Evolutionary conservation across 306 rosid genomes (phyloP), one percentile per base, ranked within the genome.

Genomic region (Cercis canadensis): DNA sequence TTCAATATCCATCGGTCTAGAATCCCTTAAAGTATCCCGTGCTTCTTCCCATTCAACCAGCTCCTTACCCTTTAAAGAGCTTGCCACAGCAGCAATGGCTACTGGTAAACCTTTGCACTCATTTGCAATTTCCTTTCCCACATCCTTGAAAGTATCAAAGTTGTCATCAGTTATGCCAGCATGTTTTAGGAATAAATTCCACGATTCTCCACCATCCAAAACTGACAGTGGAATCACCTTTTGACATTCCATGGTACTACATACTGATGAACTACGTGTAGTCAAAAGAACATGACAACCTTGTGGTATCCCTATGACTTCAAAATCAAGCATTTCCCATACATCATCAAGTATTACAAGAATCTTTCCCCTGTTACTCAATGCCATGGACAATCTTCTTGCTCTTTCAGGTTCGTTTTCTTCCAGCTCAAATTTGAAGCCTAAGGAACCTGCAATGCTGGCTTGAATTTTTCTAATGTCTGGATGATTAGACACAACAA

Each of bases 261-360:
- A 80, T 46, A 69, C 10, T 5, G 0, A 0, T 5, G 6, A 15
- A 0, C 5, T 9, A 4, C 84, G 63, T 5, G 74, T 69, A 6
- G 77, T 47, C 8, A 80, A 13, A 19, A 80, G 50, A 5, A 80
- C n/a, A n/a, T n/a, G n/a, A n/a, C n/a, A n/a, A n/a, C n/a, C n/a
- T n/a, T 37, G 31, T 11, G 75, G 79, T 44, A 79, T 62, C 41
- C 83, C 83, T 8, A 79, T 29, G 33, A 1, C 15, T 5, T 8
- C 16, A 24, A 69, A 14, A 50, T 60, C 6, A 14, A 74, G 68
- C 5, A 0, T 4, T 3, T 17, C 29, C 80, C 80, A 74, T 7
- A 73, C 73, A 8, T 74, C 75, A 74, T 79, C 80, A 0, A 79
- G 14, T 8, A 79, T 79, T 34, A 79, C 0, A 8, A 79, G 79